Evolutionary conservation across 495 filamentous ascomycete species (phyloP).

Genomic region (Aspergillus mulundensis): DNA sequence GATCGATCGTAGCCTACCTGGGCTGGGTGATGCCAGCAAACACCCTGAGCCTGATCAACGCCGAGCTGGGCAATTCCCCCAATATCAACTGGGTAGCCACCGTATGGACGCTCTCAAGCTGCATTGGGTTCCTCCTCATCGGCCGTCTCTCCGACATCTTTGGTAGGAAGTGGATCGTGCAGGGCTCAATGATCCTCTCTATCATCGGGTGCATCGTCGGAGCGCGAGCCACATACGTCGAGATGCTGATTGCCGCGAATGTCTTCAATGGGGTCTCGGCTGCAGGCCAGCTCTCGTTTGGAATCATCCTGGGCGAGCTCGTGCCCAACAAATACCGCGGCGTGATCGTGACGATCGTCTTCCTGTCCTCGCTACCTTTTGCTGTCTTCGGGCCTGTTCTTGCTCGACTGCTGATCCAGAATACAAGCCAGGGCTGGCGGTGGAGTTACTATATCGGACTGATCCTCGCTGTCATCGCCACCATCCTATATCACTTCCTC

Average conservation of each 20-base stretch:
- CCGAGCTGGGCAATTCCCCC: not conserved
- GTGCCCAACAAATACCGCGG: not conserved
- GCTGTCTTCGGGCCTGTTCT: not conserved
- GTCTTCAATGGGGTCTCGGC: not conserved
- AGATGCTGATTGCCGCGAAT: not conserved
- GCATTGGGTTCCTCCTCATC: not conserved
- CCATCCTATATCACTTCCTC: not conserved
- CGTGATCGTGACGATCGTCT: not conserved
- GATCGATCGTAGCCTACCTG: too few relatives aligned
- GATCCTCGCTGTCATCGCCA: not conserved
- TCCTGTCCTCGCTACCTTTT: not conserved
- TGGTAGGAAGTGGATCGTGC: not conserved
- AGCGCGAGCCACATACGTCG: not conserved
- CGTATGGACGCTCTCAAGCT: not conserved
- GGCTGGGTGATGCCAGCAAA: too few relatives aligned
- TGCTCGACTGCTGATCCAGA: not conserved
- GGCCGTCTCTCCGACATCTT: not conserved
- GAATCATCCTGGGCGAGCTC: not conserved
- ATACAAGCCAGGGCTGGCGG: not conserved
- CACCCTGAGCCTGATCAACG: too few relatives aligned
- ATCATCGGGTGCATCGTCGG: slow-evolving; percentile 2
- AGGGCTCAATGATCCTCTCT: not conserved
- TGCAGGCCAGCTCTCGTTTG: too few relatives aligned
- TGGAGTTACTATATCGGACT: not conserved
- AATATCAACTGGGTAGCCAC: not conserved